Evolutionary conservation across 1,284 basidiomycete genomes (phyloP).

Genomic region (Trametes versicolor): DNA sequence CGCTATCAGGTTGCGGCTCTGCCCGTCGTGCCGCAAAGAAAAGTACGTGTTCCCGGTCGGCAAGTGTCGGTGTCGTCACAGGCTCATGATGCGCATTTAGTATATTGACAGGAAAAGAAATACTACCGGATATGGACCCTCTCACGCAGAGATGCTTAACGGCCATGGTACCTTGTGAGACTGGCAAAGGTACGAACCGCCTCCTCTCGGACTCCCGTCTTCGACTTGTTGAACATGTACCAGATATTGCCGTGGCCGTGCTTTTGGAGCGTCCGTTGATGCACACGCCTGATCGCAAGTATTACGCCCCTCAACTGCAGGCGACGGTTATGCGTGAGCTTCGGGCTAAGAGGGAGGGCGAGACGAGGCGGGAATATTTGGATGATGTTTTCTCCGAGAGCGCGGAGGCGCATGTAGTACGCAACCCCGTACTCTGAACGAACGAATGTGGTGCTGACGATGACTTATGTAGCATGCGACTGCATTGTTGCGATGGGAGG

Average conservation of each 20-base stretch:
- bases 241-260: neutral
- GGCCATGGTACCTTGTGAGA: conserved; percentile 6
- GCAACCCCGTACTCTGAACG: conserved; percentile 2
- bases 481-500: conserved; percentile 18
- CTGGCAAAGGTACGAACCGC: neutral
- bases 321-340: neutral
- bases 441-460: neutral
- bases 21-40: neutral
- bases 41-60: neutral
- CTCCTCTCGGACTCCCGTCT: neutral
- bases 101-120: neutral
- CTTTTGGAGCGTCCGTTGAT: neutral
- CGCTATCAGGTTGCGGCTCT: neutral
- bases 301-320: neutral
- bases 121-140: neutral
- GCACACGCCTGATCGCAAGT: neutral
- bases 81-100: neutral
- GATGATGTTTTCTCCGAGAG: neutral
- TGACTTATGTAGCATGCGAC: neutral
- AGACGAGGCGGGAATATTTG: neutral
- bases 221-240: neutral
- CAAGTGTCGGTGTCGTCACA: neutral
- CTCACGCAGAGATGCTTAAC: neutral
- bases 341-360: neutral
- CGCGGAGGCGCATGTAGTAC: conserved; percentile 1